Evolutionary conservation across 2,329 filamentous ascomycete genomes (phyloP).

Genomic region (Colletotrichum musae): DNA sequence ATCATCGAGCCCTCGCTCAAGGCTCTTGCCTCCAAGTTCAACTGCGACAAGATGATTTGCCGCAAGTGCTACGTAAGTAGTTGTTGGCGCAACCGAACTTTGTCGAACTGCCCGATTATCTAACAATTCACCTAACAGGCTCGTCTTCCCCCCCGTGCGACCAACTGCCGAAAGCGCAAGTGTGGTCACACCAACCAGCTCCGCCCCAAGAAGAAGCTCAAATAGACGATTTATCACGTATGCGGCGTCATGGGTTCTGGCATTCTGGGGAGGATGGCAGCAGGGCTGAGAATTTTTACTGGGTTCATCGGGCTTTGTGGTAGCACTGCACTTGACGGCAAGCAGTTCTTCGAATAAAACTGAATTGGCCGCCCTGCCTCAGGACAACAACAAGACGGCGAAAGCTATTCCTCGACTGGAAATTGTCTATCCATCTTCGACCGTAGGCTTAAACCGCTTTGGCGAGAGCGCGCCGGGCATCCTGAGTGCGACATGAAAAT

Average conservation of each 20-base stretch:
- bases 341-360: slow-evolving; percentile 41
- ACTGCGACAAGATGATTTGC: slow-evolving; percentile 99
- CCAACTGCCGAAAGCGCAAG: slow-evolving; percentile 99
- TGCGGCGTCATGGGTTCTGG: slow-evolving; percentile 59
- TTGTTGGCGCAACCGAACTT: neutral
- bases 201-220: slow-evolving; percentile 99
- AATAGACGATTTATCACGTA: slow-evolving; percentile 67
- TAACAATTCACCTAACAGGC: slow-evolving; percentile 58
- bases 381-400: slow-evolving; percentile 6
- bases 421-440: slow-evolving; percentile 8
- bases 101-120: neutral
- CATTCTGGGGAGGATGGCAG: slow-evolving; percentile 45
- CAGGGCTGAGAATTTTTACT: slow-evolving; percentile 47
- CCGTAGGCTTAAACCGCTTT: slow-evolving; percentile 24
- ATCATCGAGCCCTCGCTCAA: slow-evolving; percentile 99
- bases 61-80: slow-evolving; percentile 98
- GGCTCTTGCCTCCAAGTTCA: slow-evolving; percentile 98
- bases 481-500: slow-evolving; percentile 40
- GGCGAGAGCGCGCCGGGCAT: slow-evolving; percentile 36
- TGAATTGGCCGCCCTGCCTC: slow-evolving; percentile 41
- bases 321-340: slow-evolving; percentile 51
- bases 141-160: slow-evolving; percentile 96
- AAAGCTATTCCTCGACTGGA: neutral
- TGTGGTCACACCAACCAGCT: slow-evolving; percentile 99
- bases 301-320: slow-evolving; percentile 56